Percentiles rank a stretch among this genome's conserved stretches.
Evolutionary conservation across 345 rosid genomes (phyloP).

Genomic region (Gossypium arboreum): DNA sequence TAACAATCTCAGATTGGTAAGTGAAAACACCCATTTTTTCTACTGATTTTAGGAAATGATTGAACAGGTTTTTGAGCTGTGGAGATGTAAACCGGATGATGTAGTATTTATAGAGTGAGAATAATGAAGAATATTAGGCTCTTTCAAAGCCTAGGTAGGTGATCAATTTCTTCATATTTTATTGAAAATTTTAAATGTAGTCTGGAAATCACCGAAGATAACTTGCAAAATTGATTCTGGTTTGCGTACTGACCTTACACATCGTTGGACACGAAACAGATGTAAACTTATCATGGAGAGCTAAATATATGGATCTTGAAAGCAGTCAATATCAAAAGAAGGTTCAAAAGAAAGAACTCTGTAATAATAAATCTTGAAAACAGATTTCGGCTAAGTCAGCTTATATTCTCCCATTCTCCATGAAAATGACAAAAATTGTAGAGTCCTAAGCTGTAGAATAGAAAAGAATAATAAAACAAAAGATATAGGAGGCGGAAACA

Average conservation of each 20-base stretch:
- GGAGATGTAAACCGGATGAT: not conserved
- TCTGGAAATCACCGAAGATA: not conserved
- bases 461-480: too few species aligned
- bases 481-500: too few species aligned
- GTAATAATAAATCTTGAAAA: too few species aligned
- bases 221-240: not conserved
- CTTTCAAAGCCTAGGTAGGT: not conserved
- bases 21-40: slow-evolving; percentile 17
- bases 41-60: not conserved
- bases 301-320: not conserved
- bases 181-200: not conserved
- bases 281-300: not conserved
- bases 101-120: slow-evolving; percentile 4
- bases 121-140: not conserved
- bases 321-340: not conserved
- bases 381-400: too few species aligned
- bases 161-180: too few species aligned
- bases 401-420: too few species aligned
- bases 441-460: too few species aligned
- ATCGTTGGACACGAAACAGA: not conserved
- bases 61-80: not conserved
- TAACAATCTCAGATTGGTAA: slow-evolving; percentile 4
- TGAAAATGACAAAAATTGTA: too few species aligned
- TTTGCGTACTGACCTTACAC: not conserved
- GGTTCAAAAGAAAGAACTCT: not conserved